A percentile compares a stretch with the other conserved stretches of the same genome.
Evolutionary conservation across 179 eudicot genomes (phyloP).

Genomic region (Monotropa hypopitys): DNA sequence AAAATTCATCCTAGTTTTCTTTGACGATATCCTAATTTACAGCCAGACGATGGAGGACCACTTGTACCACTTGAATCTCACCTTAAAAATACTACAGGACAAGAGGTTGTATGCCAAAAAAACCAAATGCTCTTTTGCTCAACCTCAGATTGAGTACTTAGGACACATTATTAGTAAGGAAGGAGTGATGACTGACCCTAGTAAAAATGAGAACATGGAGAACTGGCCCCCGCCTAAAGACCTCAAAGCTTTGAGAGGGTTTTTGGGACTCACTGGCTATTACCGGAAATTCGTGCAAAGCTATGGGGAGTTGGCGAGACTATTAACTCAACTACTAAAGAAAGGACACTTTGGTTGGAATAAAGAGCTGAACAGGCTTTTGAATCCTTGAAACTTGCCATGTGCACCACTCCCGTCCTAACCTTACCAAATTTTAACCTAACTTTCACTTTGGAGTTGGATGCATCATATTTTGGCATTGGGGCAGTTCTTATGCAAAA

Average conservation of each 20-base stretch:
- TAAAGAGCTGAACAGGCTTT: neutral
- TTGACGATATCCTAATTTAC: too few species aligned
- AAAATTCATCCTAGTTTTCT: neutral
- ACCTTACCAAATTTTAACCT: neutral
- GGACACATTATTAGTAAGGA: too few species aligned
- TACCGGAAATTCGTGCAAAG: neutral
- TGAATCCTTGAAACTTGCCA: neutral
- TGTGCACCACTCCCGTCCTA: neutral
- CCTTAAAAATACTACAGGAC: too few species aligned
- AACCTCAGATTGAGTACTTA: too few species aligned
- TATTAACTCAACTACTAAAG: neutral
- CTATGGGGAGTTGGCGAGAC: neutral
- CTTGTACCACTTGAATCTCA: too few species aligned
- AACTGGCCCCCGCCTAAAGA: too few species aligned
- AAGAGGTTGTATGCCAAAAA: too few species aligned
- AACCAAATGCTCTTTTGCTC: too few species aligned
- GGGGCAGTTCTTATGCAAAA: neutral
- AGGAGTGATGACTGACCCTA: too few species aligned
- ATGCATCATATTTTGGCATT: neutral
- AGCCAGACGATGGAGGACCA: too few species aligned
- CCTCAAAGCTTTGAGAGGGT: neutral
- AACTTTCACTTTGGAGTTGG: neutral
- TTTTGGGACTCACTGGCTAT: neutral
- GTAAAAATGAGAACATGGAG: too few species aligned
- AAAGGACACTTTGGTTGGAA: neutral